A percentile compares a stretch with the other conserved stretches of the same genome.
Evolutionary conservation across 805 yeast genomes (phyloP).

Genomic region (Lachancea quebecensis): DNA sequence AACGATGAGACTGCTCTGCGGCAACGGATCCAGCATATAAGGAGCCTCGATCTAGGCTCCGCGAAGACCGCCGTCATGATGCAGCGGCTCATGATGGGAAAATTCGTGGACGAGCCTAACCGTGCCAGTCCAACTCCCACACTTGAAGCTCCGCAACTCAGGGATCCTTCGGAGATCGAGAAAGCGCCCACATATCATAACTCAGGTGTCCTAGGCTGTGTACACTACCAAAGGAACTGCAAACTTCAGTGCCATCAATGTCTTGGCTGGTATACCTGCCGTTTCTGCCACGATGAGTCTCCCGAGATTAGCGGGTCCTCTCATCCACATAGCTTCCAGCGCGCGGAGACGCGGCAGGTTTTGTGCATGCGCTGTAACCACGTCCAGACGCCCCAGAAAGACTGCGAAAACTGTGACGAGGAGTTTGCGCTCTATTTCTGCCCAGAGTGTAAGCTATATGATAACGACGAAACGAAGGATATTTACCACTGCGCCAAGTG

Average conservation of each 20-base stretch:
- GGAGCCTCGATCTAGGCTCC: slow-evolving; percentile 12
- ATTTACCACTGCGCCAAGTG: slow-evolving; percentile 91
- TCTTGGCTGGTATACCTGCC: slow-evolving; percentile 67
- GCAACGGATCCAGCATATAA: slow-evolving; percentile 14
- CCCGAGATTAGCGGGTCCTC: slow-evolving; percentile 18
- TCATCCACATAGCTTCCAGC: slow-evolving; percentile 46
- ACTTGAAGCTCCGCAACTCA: slow-evolving; percentile 8
- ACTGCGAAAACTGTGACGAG: slow-evolving; percentile 61
- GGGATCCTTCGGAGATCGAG: slow-evolving; percentile 43
- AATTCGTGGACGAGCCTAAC: slow-evolving; percentile 44
- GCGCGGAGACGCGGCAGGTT: slow-evolving; percentile 57
- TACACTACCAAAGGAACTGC: slow-evolving; percentile 77
- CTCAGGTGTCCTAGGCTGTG: slow-evolving; percentile 59
- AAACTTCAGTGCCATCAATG: slow-evolving; percentile 78
- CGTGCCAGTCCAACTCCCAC: slow-evolving; percentile 11
- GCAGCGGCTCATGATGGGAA: slow-evolving; percentile 63
- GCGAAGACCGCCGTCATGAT: slow-evolving; percentile 33
- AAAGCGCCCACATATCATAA: slow-evolving; percentile 42
- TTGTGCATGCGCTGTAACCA: slow-evolving; percentile 75
- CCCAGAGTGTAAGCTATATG: slow-evolving; percentile 70
- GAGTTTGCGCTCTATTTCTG: slow-evolving; percentile 75
- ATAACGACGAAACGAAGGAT: slow-evolving; percentile 69
- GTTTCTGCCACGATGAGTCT: slow-evolving; percentile 76
- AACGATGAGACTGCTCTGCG: slow-evolving; percentile 14
- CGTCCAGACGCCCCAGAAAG: slow-evolving; percentile 66